Percentiles rank a stretch among this genome's conserved stretches.
Evolutionary conservation across 2,329 filamentous ascomycete species (phyloP).

Genomic region (Akanthomyces lecanii): DNA sequence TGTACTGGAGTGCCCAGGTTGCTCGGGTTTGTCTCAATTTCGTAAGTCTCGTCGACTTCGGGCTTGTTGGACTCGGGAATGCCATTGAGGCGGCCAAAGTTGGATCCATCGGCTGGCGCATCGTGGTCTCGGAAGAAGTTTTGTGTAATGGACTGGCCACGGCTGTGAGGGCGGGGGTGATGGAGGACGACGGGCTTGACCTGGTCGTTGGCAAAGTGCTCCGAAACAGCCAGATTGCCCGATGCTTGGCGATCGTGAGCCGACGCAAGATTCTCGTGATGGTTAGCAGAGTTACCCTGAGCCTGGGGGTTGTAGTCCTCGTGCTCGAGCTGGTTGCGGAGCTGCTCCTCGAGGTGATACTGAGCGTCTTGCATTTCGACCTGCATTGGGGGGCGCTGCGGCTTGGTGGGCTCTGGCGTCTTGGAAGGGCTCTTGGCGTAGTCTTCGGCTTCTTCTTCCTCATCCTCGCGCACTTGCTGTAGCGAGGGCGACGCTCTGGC

Average conservation of each 20-base stretch:
- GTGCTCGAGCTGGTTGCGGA: conserved; percentile 73
- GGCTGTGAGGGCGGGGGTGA: conserved; percentile 69
- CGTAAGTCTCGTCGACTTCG: conserved; percentile 52
- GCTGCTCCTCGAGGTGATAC: conserved; percentile 76
- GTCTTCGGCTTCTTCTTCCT: conserved; percentile 50
- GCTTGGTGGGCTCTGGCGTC: conserved; percentile 46
- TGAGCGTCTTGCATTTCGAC: conserved; percentile 82
- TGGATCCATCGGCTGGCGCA: conserved; percentile 36
- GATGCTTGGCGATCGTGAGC: conserved; percentile 42
- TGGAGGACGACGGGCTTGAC: conserved; percentile 58
- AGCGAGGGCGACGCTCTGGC: conserved; percentile 57
- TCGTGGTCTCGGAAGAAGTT: conserved; percentile 58
- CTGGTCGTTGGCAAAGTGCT: conserved; percentile 50
- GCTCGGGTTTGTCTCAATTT: conserved; percentile 71
- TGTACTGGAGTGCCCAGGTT: conserved; percentile 62
- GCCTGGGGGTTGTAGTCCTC: conserved; percentile 69
- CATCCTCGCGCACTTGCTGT: conserved; percentile 70
- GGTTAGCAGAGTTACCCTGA: conserved; percentile 27
- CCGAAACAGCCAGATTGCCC: conserved; percentile 44
- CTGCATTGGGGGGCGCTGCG: conserved; percentile 67
- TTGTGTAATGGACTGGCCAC: conserved; percentile 67
- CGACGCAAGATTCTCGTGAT: conserved; percentile 24
- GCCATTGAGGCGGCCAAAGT: conserved; percentile 38
- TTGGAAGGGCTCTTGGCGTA: conserved; percentile 48
- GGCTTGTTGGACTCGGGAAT: conserved; percentile 36